Evolutionary conservation across 2,329 filamentous ascomycete genomes (phyloP).

Genomic region (Thelonectria rubi): DNA sequence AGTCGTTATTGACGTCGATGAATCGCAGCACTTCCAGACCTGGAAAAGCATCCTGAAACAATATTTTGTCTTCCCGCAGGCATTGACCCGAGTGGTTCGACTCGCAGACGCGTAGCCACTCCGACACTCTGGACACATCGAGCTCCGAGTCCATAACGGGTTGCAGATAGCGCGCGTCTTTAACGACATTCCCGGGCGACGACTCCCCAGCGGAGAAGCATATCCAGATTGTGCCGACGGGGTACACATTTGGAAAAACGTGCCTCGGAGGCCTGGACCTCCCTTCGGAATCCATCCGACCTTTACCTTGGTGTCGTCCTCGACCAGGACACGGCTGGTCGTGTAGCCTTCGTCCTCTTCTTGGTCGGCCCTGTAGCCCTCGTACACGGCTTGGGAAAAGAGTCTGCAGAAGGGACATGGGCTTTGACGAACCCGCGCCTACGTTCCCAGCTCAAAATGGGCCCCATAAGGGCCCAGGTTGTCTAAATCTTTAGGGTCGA

Average conservation of each 20-base stretch:
- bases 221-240: neutral
- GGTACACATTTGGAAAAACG: neutral
- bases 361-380: neutral
- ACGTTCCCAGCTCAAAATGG: neutral
- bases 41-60: slow-evolving; percentile 12
- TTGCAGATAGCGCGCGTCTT: neutral
- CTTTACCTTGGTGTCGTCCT: neutral
- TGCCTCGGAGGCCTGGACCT: neutral
- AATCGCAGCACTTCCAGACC: slow-evolving; percentile 13
- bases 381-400: neutral
- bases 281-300: neutral
- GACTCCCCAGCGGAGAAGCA: neutral
- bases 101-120: neutral
- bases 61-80: neutral
- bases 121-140: neutral
- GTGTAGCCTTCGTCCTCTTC: neutral
- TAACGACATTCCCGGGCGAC: neutral
- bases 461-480: too few relatives aligned
- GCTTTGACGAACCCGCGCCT: neutral
- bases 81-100: neutral
- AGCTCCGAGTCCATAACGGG: neutral
- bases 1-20: neutral
- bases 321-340: neutral
- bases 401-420: neutral
- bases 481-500: too few relatives aligned